Evolutionary conservation across 805 yeast genomes (phyloP).

Genomic region (Saccharomyces jurei): DNA sequence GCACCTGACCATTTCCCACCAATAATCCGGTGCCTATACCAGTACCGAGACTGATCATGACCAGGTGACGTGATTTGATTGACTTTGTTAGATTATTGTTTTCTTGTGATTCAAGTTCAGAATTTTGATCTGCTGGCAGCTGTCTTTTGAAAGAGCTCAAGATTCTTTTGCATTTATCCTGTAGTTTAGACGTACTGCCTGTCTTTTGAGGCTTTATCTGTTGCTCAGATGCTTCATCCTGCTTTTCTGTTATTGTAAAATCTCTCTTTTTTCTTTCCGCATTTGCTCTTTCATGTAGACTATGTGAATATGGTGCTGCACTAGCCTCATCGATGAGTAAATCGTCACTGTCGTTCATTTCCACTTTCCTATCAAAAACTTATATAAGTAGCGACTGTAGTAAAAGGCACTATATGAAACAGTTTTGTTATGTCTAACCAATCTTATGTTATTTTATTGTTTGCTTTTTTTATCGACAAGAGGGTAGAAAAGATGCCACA

Average conservation of each 20-base stretch:
- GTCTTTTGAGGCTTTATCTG: background rate
- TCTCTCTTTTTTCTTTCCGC: background rate
- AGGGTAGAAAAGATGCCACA: background rate
- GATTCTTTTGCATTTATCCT: background rate
- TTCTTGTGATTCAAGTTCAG: slow-evolving; percentile 1
- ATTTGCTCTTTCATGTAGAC: background rate
- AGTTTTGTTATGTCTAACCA: background rate
- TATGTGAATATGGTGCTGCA: background rate
- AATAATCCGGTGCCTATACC: slow-evolving; percentile 70
- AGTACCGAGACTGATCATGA: slow-evolving; percentile 59
- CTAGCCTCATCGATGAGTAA: background rate
- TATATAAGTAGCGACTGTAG: background rate
- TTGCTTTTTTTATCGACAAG: background rate
- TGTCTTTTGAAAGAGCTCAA: slow-evolving; percentile 4
- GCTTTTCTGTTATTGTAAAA: background rate
- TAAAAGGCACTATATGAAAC: background rate
- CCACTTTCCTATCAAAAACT: background rate
- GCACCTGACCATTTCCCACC: slow-evolving; percentile 45
- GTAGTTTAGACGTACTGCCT: background rate
- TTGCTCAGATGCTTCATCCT: background rate
- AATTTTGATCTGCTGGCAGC: background rate
- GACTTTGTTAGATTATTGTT: slow-evolving; percentile 2
- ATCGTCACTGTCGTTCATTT: background rate
- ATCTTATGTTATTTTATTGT: background rate
- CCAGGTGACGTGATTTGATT: slow-evolving; percentile 14